These are phyloP conservation scores for Chimonanthus salicifolius DNA, from an alignment of 164 flowering plant species.

Conservation along the genomic window DNA sequence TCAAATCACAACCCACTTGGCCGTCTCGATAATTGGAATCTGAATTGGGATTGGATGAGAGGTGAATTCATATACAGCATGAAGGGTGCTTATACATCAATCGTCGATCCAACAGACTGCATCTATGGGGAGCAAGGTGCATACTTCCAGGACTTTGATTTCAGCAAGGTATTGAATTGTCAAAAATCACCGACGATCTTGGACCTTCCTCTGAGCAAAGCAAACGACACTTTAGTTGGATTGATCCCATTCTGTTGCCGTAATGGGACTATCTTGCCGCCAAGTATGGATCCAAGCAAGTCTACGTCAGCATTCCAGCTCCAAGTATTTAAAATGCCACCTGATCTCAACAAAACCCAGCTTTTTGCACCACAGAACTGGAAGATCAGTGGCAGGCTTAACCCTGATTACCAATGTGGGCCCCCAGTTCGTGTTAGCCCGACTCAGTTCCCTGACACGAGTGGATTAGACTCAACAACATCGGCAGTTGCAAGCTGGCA, in stretches of 20 bases:
- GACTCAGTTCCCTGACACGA: conserved; percentile 46
- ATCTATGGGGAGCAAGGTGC: conserved; percentile 46
- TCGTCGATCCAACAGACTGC: conserved; percentile 48
- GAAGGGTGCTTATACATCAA: conserved; percentile 63
- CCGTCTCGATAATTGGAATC: conserved; percentile 73
- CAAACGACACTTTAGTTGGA: conserved; percentile 50
- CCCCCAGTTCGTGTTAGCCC: conserved; percentile 63
- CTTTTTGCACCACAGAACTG: conserved; percentile 61
- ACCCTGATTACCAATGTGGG: conserved; percentile 64
- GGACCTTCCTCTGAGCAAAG: conserved; percentile 52
- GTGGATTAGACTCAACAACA: conserved; percentile 29
- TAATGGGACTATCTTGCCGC: conserved; percentile 63
- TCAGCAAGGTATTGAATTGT: conserved; percentile 53
- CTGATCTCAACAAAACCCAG: conserved; percentile 49
- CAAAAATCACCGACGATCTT: conserved; percentile 51
- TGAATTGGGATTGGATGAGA: conserved; percentile 71
- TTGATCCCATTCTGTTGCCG: conserved; percentile 51
- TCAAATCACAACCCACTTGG: conserved; percentile 51
- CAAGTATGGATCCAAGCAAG: conserved; percentile 57
- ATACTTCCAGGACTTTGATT: conserved; percentile 44
- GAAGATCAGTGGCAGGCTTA: conserved; percentile 53
- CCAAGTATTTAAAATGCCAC: conserved; percentile 63
- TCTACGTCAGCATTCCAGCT: conserved; percentile 55
- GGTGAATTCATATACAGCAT: conserved; percentile 57
- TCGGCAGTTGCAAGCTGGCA: conserved; percentile 79